phyloP scores from a whole-genome alignment of 129 eudicot species.

The Pseudognaphalium luteoalbum region DNA sequence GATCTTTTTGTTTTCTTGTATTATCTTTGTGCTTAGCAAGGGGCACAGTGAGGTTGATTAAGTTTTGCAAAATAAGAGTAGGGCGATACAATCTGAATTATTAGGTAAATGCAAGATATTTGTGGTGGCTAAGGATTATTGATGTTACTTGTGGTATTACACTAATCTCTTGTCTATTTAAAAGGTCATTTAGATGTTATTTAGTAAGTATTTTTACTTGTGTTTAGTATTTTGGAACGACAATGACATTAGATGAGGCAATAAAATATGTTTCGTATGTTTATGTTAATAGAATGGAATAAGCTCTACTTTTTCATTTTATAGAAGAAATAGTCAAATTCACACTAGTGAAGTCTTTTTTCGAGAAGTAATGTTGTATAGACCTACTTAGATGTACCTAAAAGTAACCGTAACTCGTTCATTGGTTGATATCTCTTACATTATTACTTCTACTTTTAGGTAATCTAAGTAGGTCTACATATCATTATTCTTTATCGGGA shows the following conservation, averaged over 20 bases:
- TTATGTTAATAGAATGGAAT: not conserved
- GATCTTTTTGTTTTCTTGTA: conserved; percentile 6
- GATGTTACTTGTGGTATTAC: conserved; percentile 24
- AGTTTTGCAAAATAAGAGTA: conserved; percentile 28
- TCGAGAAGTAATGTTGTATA: too few species aligned
- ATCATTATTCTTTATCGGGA: too few species aligned
- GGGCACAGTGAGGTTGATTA: conserved; percentile 6
- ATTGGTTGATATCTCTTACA: too few species aligned
- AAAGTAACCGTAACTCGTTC: too few species aligned
- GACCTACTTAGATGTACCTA: too few species aligned
- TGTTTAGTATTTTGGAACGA: not conserved
- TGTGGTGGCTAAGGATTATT: not conserved
- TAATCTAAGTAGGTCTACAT: too few species aligned
- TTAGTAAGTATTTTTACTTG: not conserved
- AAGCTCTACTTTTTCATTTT: not conserved
- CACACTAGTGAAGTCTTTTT: too few species aligned
- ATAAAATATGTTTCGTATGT: not conserved
- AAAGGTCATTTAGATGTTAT: conserved; percentile 9
- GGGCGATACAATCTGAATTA: conserved; percentile 21
- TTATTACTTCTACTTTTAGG: too few species aligned
- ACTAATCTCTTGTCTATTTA: conserved; percentile 9
- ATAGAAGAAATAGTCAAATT: not conserved
- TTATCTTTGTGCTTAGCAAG: conserved; percentile 26
- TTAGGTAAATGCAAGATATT: conserved; percentile 7
- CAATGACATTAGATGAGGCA: not conserved